Conservation (phyloP, 2,329 filamentous ascomycete species). For the Monilinia fructicola region DNA sequence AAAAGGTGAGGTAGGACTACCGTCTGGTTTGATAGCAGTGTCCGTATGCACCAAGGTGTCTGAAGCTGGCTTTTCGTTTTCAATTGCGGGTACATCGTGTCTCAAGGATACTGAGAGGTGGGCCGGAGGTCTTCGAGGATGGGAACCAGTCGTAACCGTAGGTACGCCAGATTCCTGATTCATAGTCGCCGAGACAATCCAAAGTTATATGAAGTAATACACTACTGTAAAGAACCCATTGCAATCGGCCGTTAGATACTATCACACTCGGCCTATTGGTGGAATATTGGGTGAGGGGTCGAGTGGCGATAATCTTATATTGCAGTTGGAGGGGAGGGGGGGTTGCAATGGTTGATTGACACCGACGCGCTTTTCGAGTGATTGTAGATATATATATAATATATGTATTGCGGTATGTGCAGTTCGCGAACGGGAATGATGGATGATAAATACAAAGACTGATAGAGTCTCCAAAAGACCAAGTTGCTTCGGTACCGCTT, state of each 20-base stretch:
- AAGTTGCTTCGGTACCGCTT: no score
- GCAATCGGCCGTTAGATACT: background rate
- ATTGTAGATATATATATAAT: background rate
- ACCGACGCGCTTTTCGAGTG: background rate
- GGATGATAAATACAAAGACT: background rate
- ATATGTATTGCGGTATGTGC: background rate
- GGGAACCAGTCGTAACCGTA: conserved; percentile 6
- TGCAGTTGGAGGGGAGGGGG: background rate
- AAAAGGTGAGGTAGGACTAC: conserved; percentile 1
- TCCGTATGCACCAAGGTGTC: background rate
- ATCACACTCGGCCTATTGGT: background rate
- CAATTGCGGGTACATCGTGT: conserved; percentile 18
- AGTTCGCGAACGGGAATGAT: background rate
- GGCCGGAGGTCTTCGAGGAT: conserved; percentile 34
- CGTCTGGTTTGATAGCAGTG: background rate
- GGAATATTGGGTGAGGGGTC: background rate
- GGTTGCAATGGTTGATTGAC: background rate
- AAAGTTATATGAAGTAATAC: background rate
- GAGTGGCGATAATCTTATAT: background rate
- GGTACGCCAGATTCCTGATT: background rate
- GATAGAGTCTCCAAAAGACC: no score
- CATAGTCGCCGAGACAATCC: conserved; percentile 17
- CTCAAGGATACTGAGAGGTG: conserved; percentile 33
- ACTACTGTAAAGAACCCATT: conserved; percentile 16
- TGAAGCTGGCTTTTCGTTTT: background rate